Evolutionary conservation across 768 basidiomycete genomes (phyloP).

Genomic region (Clathrus columnatus): DNA sequence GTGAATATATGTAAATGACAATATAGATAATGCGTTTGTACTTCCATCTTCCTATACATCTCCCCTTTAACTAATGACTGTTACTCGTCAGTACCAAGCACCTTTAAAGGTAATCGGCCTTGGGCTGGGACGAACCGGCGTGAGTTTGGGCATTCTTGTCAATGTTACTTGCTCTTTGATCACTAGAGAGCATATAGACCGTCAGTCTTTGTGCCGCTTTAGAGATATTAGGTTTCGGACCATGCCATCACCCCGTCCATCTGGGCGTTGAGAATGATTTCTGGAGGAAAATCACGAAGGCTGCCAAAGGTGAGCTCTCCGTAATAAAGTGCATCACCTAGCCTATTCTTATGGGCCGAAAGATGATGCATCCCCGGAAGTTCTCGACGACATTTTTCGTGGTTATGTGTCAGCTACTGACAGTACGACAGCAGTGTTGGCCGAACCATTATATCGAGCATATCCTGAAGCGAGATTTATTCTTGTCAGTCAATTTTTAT

Average conservation of each 20-base stretch:
- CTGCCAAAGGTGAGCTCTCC: background rate
- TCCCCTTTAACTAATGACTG: background rate
- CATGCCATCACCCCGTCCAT: background rate
- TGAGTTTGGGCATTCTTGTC: background rate
- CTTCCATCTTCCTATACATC: too few relatives aligned
- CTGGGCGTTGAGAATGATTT: background rate
- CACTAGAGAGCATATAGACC: background rate
- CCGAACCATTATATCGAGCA: background rate
- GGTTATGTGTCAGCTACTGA: background rate
- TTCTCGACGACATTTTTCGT: background rate
- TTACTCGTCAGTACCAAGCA: too few relatives aligned
- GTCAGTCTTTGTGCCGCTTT: background rate
- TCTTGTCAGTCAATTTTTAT: background rate
- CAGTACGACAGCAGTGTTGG: background rate
- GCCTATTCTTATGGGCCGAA: background rate
- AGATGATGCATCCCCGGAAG: background rate
- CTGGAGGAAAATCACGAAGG: background rate
- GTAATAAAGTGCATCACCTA: background rate
- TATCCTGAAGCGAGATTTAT: constrained; percentile 9
- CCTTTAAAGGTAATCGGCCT: background rate
- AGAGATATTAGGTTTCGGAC: constrained; percentile 3
- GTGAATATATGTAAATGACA: too few relatives aligned
- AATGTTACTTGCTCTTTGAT: background rate
- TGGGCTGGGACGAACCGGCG: constrained; percentile 1
- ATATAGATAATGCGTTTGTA: too few relatives aligned